Conservation (phyloP, 2,329 filamentous ascomycete species). For the Colletotrichum aenigma region DNA sequence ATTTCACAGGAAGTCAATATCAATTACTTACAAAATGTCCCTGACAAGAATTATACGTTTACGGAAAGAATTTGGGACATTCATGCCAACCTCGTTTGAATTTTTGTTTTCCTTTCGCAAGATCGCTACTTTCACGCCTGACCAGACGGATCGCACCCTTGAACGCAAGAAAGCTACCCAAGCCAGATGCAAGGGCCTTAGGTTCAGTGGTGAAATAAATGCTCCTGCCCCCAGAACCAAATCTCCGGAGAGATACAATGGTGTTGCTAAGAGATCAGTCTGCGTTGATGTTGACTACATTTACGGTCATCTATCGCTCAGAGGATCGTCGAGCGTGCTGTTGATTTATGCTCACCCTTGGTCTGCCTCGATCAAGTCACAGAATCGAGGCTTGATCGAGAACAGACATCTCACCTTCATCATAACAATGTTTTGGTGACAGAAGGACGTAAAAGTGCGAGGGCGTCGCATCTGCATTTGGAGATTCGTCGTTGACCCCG, state of each 20-base stretch:
- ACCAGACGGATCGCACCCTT: neutral
- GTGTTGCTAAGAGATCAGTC: neutral
- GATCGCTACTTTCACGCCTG: neutral
- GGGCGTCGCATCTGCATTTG: neutral
- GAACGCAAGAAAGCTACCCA: neutral
- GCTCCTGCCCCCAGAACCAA: neutral
- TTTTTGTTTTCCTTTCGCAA: neutral
- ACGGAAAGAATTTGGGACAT: neutral
- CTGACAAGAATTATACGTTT: rapidly evolving
- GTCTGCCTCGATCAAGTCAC: neutral
- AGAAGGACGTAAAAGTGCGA: neutral
- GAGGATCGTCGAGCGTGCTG: neutral
- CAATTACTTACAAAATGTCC: neutral
- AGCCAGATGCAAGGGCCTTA: rapidly evolving
- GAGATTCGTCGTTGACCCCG: neutral
- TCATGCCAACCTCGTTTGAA: neutral
- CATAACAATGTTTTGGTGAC: neutral
- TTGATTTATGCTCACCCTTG: neutral
- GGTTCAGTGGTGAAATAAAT: neutral
- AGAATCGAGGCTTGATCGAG: neutral
- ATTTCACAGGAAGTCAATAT: neutral
- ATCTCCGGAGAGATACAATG: neutral
- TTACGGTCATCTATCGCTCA: neutral
- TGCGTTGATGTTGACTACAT: neutral
- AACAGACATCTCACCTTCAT: neutral